Base-by-base conservation (phyloP, 140 eudicot genomes). In the Senecio squalidus region DNA sequence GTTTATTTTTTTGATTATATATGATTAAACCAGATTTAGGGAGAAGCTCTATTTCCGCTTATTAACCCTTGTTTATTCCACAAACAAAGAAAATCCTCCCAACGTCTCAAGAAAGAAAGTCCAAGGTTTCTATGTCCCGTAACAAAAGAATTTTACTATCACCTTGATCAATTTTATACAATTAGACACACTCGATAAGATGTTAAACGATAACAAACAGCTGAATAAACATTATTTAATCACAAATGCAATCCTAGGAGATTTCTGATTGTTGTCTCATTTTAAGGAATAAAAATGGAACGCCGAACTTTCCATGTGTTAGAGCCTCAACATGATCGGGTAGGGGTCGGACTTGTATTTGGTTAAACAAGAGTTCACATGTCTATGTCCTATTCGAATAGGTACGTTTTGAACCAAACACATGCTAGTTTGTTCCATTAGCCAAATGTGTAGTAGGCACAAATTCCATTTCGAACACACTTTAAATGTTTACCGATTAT, bases 341-440 rank as follows among this genome's bases (percentile, higher is more conserved):
- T 27, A 5, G 9, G 38, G 55, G 28, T 54, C 17, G 54, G 43
- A 25, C 16, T 4, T 26, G 1, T 54, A 18, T 28, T 14, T 43
- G 53, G 61, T 52, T 24, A 39, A 52, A 65, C 25, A 38, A 25
- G 26, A 55, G 14, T 66, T 53, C 63, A 53, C 55, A 53, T 53
- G 71, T 13, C 1, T 18, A 38, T 54, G 71, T 53, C 49, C 26
- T 55, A 8, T 54, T 28, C 20, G n/a, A 14, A 13, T 28, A 66
- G 4, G 31, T 50, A 7, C 26, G 13, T 20, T 46, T 18, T 45
- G 16, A 49, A 4, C 9, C 41, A 20, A 54, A 43, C 23, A 18
- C 11, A n/a, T 23, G 55, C 57, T 55, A 55, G 18, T 43, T 43
- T 15, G 23, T 49, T 48, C 18, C 20, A 15, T 29, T n/a, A 50